phyloP scores from a whole-genome alignment of 495 filamentous ascomycete species.

The Lasiosphaeria hispida region DNA sequence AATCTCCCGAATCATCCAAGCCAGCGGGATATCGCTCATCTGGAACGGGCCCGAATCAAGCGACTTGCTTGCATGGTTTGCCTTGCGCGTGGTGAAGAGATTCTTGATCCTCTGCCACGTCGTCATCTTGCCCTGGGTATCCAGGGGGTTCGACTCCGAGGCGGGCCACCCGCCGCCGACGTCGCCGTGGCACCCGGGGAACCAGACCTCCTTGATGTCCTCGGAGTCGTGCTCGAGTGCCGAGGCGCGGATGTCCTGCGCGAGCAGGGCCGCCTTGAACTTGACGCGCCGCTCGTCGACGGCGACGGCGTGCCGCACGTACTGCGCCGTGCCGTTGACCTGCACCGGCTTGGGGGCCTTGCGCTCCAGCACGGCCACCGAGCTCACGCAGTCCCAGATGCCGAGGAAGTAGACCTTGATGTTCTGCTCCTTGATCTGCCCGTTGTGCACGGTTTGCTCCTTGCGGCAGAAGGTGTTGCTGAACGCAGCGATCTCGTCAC shows the following conservation, averaged over 20 bases:
- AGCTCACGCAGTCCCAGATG: conserved; percentile 20
- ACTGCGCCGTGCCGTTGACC: conserved; percentile 11
- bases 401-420: conserved; percentile 21
- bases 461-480: conserved; percentile 19
- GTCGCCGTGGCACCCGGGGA: conserved; percentile 18
- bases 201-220: conserved; percentile 20
- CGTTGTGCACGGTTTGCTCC: neutral
- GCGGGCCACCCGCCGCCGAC: conserved; percentile 18
- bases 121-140: conserved; percentile 1
- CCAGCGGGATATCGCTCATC: conserved; percentile 20
- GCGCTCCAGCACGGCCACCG: conserved; percentile 14
- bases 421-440: conserved; percentile 9
- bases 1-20: conserved; percentile 18
- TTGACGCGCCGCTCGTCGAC: conserved; percentile 21
- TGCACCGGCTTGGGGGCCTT: conserved; percentile 11
- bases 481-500: conserved; percentile 15
- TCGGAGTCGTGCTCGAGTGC: neutral
- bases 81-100: conserved; percentile 8
- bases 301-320: conserved; percentile 15
- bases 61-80: conserved; percentile 7
- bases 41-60: conserved; percentile 12
- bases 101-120: conserved; percentile 10
- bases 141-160: neutral
- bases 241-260: conserved; percentile 9
- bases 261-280: conserved; percentile 17